Evolutionary conservation across 352 stramenopile genomes (phyloP).

Genomic region (Salisapilia sapeloensis): DNA sequence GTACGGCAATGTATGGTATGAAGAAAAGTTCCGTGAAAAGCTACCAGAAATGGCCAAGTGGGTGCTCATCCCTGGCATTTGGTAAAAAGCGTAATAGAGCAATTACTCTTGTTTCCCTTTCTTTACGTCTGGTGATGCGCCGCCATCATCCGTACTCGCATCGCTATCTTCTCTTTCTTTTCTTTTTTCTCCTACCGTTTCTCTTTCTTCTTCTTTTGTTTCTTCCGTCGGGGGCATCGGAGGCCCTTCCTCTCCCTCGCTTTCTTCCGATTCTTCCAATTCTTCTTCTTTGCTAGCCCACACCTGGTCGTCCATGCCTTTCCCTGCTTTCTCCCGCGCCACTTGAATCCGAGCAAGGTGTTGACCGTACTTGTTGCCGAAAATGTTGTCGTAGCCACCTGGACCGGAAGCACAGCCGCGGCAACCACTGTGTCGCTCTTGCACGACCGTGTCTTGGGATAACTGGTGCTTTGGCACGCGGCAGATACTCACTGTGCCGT

Average conservation of each 20-base stretch:
- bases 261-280: slow-evolving; percentile 30
- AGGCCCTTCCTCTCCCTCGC: slow-evolving; percentile 21
- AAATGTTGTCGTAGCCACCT: slow-evolving; percentile 93
- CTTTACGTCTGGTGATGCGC: slow-evolving; percentile 10
- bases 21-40: slow-evolving; percentile 27
- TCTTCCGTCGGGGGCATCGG: slow-evolving; percentile 15
- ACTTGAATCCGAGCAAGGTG: slow-evolving; percentile 94
- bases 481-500: slow-evolving; percentile 96
- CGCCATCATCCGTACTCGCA: not conserved
- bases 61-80: slow-evolving; percentile 10
- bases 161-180: slow-evolving; percentile 10
- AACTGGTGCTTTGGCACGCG: slow-evolving; percentile 91
- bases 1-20: slow-evolving; percentile 33
- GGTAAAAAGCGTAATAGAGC: slow-evolving; percentile 4
- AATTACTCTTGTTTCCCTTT: too few relatives aligned
- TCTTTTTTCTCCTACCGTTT: slow-evolving; percentile 5
- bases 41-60: slow-evolving; percentile 12
- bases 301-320: slow-evolving; percentile 6
- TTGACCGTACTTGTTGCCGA: slow-evolving; percentile 99
- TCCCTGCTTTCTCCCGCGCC: slow-evolving; percentile 56
- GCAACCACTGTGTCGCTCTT: slow-evolving; percentile 94
- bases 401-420: slow-evolving; percentile 90
- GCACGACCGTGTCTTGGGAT: slow-evolving; percentile 72
- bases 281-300: slow-evolving; percentile 55
- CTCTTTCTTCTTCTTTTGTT: slow-evolving; percentile 5